phyloP scores from a whole-genome alignment of 1,284 basidiomycete species.

The Ceratobasidium sp. region DNA sequence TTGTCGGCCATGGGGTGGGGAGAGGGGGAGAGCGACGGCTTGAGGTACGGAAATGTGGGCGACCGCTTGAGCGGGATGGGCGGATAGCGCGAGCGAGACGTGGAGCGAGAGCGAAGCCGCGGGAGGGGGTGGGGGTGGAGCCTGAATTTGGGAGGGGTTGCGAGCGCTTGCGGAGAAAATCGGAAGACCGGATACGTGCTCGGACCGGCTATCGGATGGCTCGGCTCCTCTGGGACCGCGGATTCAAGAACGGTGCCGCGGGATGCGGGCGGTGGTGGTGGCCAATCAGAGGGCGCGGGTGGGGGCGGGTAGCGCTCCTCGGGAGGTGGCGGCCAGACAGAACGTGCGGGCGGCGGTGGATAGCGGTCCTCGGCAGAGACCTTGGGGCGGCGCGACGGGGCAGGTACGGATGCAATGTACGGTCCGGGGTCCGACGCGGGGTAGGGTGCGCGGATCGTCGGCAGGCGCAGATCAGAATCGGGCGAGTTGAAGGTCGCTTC shows the following conservation, averaged over 20 bases:
- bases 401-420: constrained; percentile 16
- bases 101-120: constrained; percentile 33
- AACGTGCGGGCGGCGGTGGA: constrained; percentile 17
- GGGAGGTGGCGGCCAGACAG: constrained; percentile 19
- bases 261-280: constrained; percentile 22
- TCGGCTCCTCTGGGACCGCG: constrained; percentile 28
- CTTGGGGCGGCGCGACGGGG: background rate
- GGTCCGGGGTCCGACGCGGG: constrained; percentile 32
- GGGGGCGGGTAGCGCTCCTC: constrained; percentile 11
- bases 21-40: constrained; percentile 19
- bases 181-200: constrained; percentile 31
- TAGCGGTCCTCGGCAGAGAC: constrained; percentile 16
- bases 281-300: constrained; percentile 21
- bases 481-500: constrained; percentile 1
- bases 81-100: constrained; percentile 30
- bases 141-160: constrained; percentile 29
- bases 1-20: constrained; percentile 22
- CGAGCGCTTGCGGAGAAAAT: constrained; percentile 31
- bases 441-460: constrained; percentile 10
- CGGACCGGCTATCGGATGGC: constrained; percentile 33
- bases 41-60: constrained; percentile 26
- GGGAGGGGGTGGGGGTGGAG: constrained; percentile 36
- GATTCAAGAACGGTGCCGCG: constrained; percentile 18
- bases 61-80: constrained; percentile 14
- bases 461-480: constrained; percentile 24